Base-by-base conservation (phyloP, 345 rosid genomes). In the Lepidium aucheri region DNA sequence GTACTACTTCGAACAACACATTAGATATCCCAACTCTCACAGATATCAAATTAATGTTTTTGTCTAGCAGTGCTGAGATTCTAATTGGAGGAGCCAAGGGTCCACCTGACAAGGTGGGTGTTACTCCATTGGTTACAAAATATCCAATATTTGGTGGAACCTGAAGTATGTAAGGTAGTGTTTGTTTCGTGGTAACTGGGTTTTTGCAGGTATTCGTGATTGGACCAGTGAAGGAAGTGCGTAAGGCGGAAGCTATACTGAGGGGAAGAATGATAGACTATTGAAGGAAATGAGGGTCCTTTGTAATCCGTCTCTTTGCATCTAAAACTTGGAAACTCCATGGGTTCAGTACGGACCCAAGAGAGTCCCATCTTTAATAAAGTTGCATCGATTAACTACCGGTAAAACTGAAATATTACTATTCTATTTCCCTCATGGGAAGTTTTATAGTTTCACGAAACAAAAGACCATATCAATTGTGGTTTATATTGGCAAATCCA, bases 81-180 rank as follows among this genome's bases (percentile, higher is more conserved):
- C 70, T 85, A 54, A 74, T 80, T 14, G 98, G 96, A 72, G 96
- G 96, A 18, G 47, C 77, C 4, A 93, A 85, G 66, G 98, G 97
- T 60, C 98, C 98, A 74, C 94, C 91, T 51, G 84, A 93, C 79
- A 87, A 93, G 96, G 98, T 90, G 75, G 71, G 86, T 63, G 43
- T 28, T 14, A 60, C 1, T 56, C 32, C 35, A 49, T 41, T 2
- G 11, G 3, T 24, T 9, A 33, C 39, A 39, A 16, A 16, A 44
- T n/a, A 10, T 32, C 33, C 33, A 43, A 43, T 9, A 17, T 32
- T 17, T 53, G 22, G 52, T 53, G 17, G 51, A 57, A 55, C 38
- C 35, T 0, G 7, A 13, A 58, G 10, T 16, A 62, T 36, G 43
- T 47, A 72, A 63, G 10, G 11, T 41, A 14, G 38, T 42, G 33